Percentiles rank a stretch among this genome's conserved stretches.
These are phyloP conservation scores for Cucurbita ficifolia DNA, from an alignment of 306 rosid genomes.

Conservation along the genomic window DNA sequence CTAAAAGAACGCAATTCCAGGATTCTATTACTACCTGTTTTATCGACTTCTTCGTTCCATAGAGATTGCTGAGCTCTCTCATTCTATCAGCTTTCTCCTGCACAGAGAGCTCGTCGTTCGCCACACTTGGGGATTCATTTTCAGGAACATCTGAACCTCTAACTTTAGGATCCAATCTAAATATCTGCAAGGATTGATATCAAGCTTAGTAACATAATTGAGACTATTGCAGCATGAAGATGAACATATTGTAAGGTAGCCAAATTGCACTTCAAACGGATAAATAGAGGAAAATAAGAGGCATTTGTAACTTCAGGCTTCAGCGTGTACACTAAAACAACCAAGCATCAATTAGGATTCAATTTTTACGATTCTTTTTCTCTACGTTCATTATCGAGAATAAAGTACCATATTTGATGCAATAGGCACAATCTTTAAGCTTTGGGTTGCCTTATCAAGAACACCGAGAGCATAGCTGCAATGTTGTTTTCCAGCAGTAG, in stretches of 20 bases:
- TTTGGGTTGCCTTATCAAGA: constrained; percentile 52
- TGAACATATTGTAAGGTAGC: neutral
- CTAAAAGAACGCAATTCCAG: neutral
- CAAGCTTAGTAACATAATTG: neutral
- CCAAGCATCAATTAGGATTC: neutral
- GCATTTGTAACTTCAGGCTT: neutral
- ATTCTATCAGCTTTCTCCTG: constrained; percentile 13
- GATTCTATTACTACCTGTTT: constrained; percentile 24
- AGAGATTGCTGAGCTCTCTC: constrained; percentile 19
- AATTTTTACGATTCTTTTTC: neutral
- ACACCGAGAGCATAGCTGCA: constrained; percentile 56
- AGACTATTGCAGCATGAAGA: neutral
- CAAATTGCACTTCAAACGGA: neutral
- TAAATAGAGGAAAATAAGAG: neutral
- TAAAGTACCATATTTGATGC: constrained; percentile 53
- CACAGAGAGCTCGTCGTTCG: constrained; percentile 23
- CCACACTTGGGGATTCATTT: constrained; percentile 21
- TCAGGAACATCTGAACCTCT: constrained; percentile 22
- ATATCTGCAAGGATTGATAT: constrained; percentile 30
- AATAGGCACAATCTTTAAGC: constrained; percentile 46
- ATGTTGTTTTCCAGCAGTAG: constrained; percentile 37
- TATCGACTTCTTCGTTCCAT: constrained; percentile 45
- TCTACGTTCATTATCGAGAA: neutral
- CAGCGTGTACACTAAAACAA: too few species aligned
- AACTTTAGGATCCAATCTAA: constrained; percentile 72